These are phyloP conservation scores for Geotrichum candidum DNA, from an alignment of 1,139 yeast genomes.

Conservation along the genomic window DNA sequence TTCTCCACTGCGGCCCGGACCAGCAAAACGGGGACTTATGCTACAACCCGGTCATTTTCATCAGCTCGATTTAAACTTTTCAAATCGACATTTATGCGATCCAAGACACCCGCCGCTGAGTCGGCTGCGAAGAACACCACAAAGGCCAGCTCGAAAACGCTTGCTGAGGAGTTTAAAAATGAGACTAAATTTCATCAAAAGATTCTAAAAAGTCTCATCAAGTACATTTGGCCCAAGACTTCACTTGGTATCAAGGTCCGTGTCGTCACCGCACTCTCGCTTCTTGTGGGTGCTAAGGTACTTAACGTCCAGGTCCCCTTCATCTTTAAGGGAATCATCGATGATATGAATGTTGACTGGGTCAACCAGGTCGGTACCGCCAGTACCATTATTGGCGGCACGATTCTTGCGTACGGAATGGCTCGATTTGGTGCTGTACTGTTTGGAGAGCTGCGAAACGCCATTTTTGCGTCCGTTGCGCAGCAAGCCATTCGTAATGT, in stretches of 20 bases:
- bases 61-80: not conserved
- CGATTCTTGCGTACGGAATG: slow-evolving; percentile 84
- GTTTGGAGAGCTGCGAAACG: slow-evolving; percentile 90
- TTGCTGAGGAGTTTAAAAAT: not conserved
- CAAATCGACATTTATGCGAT: not conserved
- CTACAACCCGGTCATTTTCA: slow-evolving; percentile 1
- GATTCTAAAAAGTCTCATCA: slow-evolving; percentile 40
- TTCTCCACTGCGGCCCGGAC: not conserved
- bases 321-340: slow-evolving; percentile 82
- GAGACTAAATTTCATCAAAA: slow-evolving; percentile 23
- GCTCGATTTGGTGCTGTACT: slow-evolving; percentile 92
- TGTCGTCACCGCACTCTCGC: slow-evolving; percentile 65
- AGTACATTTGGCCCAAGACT: slow-evolving; percentile 84
- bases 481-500: slow-evolving; percentile 91
- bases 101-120: not conserved
- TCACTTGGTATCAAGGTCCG: slow-evolving; percentile 65
- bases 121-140: not conserved
- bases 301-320: slow-evolving; percentile 95
- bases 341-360: slow-evolving; percentile 92
- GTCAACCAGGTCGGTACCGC: slow-evolving; percentile 53
- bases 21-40: not conserved
- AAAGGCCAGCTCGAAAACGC: not conserved
- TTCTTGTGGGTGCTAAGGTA: slow-evolving; percentile 73
- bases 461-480: slow-evolving; percentile 91
- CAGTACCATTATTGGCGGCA: slow-evolving; percentile 53